Percentiles rank a stretch among this genome's conserved stretches.
phyloP scores from a whole-genome alignment of 345 rosid genomes.

The Gossypium ekmanianum region DNA sequence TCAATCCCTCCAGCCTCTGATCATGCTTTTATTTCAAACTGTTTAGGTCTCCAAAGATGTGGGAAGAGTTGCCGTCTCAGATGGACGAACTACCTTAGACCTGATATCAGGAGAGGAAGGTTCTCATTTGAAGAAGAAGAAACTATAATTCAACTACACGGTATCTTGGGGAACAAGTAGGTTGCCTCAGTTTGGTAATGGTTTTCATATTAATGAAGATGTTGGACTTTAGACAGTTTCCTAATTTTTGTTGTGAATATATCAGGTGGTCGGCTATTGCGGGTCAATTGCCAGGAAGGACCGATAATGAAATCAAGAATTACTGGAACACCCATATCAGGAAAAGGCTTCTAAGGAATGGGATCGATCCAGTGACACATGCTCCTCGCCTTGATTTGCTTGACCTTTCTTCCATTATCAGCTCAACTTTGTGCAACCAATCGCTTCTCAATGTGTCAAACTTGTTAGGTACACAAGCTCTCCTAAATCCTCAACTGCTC shows the following conservation, averaged over 20 bases:
- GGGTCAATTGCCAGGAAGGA: conserved; percentile 94
- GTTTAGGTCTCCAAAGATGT: conserved; percentile 79
- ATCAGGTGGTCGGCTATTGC: conserved; percentile 97
- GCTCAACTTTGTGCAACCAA: conserved; percentile 36
- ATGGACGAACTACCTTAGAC: conserved; percentile 93
- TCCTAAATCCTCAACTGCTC: conserved; percentile 44
- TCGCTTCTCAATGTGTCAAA: conserved; percentile 43
- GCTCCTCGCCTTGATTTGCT: conserved; percentile 74
- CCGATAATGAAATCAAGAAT: conserved; percentile 93
- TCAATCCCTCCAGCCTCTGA: too few relatives aligned
- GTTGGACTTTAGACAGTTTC: background rate
- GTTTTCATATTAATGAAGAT: conserved; percentile 15
- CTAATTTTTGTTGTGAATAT: conserved; percentile 5
- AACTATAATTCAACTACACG: conserved; percentile 78
- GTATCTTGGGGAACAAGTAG: conserved; percentile 91
- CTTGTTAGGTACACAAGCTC: conserved; percentile 41
- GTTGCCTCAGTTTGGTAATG: conserved; percentile 24
- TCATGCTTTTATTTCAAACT: background rate
- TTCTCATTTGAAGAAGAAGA: conserved; percentile 97
- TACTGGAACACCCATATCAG: conserved; percentile 93
- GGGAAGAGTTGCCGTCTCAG: conserved; percentile 98
- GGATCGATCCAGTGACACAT: conserved; percentile 94
- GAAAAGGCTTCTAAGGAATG: conserved; percentile 75
- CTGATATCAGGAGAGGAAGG: conserved; percentile 91
- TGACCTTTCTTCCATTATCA: conserved; percentile 64